Base-by-base conservation (phyloP, 345 rosid genomes). In the Punica granatum region DNA sequence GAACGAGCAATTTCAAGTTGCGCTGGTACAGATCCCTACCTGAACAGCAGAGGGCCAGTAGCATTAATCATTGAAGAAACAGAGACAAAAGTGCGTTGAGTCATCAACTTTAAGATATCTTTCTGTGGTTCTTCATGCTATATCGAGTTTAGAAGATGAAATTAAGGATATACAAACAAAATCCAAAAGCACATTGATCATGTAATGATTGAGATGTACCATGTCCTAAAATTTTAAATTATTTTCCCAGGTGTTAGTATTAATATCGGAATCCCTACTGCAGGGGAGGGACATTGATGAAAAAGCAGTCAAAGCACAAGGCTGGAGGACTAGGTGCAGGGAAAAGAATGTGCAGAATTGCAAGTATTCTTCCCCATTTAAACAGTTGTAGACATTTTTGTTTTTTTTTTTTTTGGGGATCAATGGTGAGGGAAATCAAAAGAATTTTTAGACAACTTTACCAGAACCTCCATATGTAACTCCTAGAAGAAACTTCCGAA, bases 1-100 rank as follows among this genome's bases (percentile, higher is more conserved):
- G 96, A 80, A 87, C 90, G 3, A 93, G 87, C 76, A 93, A 79
- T 67, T 70, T 86, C 80, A 93, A 79, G 87, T 93, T 93, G 30
- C 90, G 89, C 33, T 86, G 77, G 75, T 93, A 93, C 78, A 93
- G 65, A 67, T 80, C 77, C 56, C 76, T 88, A 66, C 96, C 97
- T 90, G 77, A 49, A 75, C 54, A 71, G 56, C 19, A 63, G 23
- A 66, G 70, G 69, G 36, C 42, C 46, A 35, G 26, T 19, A 26
- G 33, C 30, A 33, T 30, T 25, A 26, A 33, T 31, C 23, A 31
- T 19, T 28, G n/a, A 34, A 39, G 4, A 30, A 26, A 11, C n/a
- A 35, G 14, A 59, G 63, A 59, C 16, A 15, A 28, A 59, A n/a
- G 23, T 51, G n/a, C 4, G 2, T 48, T 5, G 19, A 19, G 19